These are phyloP conservation scores for Citeromyces hawaiiensis DNA, from an alignment of 1,139 yeast genomes.

Conservation along the genomic window DNA sequence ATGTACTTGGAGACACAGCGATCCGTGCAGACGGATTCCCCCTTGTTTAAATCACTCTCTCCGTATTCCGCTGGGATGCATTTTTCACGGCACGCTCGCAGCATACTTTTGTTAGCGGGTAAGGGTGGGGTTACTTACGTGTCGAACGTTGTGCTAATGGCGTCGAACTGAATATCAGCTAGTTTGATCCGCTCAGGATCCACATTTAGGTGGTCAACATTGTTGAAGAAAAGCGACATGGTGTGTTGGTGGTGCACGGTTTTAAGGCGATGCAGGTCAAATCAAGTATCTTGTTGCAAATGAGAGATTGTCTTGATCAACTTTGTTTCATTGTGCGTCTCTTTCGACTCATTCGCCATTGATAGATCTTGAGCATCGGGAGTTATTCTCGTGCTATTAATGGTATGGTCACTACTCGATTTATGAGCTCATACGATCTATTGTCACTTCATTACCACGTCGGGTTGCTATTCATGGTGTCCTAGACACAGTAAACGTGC, in stretches of 20 bases:
- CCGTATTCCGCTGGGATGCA: constrained; percentile 69
- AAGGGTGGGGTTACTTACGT: constrained; percentile 17
- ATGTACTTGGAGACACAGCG: constrained; percentile 69
- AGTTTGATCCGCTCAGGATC: constrained; percentile 54
- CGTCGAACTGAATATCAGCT: constrained; percentile 68
- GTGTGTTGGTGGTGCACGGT: neutral
- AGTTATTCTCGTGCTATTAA: no score
- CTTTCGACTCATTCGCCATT: no score
- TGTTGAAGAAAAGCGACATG: constrained; percentile 57
- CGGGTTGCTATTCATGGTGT: no score
- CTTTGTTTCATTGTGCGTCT: no score
- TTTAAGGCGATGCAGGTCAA: no score
- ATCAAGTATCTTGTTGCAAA: no score
- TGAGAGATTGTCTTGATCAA: no score
- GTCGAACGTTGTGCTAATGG: constrained; percentile 57
- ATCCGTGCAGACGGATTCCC: constrained; percentile 64
- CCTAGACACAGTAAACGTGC: no score
- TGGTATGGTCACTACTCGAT: no score
- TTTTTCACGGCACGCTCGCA: constrained; percentile 46
- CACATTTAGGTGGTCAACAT: constrained; percentile 29
- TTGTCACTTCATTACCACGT: no score
- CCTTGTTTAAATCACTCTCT: constrained; percentile 68
- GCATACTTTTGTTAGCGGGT: constrained; percentile 19
- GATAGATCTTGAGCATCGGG: no score
- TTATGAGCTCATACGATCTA: no score